A percentile compares a stretch with the other conserved stretches of the same genome.
phyloP scores from a whole-genome alignment of 345 rosid species.

The Rhodamnia rubescens region DNA sequence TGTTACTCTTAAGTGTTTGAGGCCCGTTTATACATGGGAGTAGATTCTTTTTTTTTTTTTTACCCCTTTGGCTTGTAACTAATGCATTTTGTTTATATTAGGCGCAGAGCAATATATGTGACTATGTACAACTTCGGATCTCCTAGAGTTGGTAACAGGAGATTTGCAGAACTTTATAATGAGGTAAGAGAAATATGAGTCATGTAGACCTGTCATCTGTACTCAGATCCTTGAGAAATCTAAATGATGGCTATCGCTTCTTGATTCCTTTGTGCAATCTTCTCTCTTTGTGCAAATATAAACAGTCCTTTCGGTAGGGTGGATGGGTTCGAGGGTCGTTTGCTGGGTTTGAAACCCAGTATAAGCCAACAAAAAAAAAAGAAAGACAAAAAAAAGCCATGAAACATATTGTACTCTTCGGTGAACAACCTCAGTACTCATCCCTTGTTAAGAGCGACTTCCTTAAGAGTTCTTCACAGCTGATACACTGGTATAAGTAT shows the following conservation, averaged over 20 bases:
- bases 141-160: slow-evolving; percentile 93
- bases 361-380: neutral
- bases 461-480: neutral
- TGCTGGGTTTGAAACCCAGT: neutral
- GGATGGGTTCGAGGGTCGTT: neutral
- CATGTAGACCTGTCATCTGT: neutral
- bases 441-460: neutral
- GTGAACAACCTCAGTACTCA: neutral
- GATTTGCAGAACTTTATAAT: slow-evolving; percentile 74
- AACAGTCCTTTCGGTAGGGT: too few species aligned
- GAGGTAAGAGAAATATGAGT: slow-evolving; percentile 34
- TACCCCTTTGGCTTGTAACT: neutral
- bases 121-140: slow-evolving; percentile 97
- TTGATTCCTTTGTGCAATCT: neutral
- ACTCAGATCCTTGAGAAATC: neutral
- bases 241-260: neutral
- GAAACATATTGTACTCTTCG: neutral
- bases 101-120: slow-evolving; percentile 57
- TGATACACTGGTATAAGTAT: neutral
- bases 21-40: neutral
- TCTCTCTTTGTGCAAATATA: neutral
- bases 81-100: slow-evolving; percentile 9
- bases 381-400: neutral
- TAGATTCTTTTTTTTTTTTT: neutral
- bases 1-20: neutral